These are phyloP conservation scores for Aspergillus conjunctus DNA, from an alignment of 495 filamentous ascomycete genomes.

Conservation along the genomic window DNA sequence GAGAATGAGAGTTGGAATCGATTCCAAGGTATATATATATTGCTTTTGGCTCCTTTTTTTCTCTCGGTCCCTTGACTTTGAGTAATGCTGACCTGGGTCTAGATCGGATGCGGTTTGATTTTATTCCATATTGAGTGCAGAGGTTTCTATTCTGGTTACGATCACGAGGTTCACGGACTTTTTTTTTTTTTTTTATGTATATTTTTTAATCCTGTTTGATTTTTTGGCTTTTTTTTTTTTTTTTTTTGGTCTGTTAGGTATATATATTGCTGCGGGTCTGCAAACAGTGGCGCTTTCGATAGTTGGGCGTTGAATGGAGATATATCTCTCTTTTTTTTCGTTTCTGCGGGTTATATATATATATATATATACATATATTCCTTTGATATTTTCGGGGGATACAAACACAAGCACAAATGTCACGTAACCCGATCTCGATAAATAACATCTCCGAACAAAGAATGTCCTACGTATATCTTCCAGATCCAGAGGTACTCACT, in stretches of 20 bases:
- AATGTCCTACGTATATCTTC: too few relatives aligned
- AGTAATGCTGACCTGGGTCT: neutral
- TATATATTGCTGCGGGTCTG: slow-evolving; percentile 1
- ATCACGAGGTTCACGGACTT: neutral
- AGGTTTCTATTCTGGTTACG: neutral
- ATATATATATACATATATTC: neutral
- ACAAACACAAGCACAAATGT: too few relatives aligned
- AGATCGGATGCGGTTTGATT: slow-evolving; percentile 52
- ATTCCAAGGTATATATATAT: slow-evolving; percentile 42
- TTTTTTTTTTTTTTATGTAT: slow-evolving; percentile 8
- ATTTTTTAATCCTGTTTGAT: slow-evolving; percentile 6
- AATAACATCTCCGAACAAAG: too few relatives aligned
- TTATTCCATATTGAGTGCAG: slow-evolving; percentile 45
- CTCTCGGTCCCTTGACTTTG: neutral
- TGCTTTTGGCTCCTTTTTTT: neutral
- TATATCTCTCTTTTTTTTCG: neutral
- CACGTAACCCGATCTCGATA: too few relatives aligned
- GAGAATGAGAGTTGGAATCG: slow-evolving; percentile 50
- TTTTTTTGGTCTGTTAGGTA: neutral
- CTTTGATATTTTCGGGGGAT: too few relatives aligned
- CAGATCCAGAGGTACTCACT: too few relatives aligned
- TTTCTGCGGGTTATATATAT: neutral
- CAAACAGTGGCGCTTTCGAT: neutral
- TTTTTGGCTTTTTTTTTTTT: neutral
- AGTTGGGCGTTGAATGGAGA: neutral